Evolutionary conservation across 257 asterid species (phyloP), one percentile per base, ranked within the genome.

Genomic region (Schizonepeta tenuifolia): DNA sequence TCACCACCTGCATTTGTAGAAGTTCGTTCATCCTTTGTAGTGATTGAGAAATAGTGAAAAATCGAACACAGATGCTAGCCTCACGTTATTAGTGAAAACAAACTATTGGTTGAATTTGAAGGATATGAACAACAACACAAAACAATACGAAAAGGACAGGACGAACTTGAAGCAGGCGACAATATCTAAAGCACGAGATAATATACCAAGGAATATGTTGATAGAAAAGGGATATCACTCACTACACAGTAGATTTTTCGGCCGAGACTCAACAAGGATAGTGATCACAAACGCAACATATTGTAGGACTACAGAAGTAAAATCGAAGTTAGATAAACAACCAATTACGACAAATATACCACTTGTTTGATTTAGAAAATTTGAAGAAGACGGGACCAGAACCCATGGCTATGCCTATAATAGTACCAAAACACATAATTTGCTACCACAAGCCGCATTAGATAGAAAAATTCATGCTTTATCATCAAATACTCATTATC

Each of bases 1-100:
- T 94, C 73, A 94, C 99, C 67, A 94, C 99, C 99, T 94, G 82
- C 78, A 75, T 66, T 43, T 31, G 66, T 18, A 35, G 20, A 66
- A 66, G 41, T 51, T 73, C 36, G 15, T 41, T 41, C 20, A 53
- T 24, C 33, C 72, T 71, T 50, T 55, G 9, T 58, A 50, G 15
- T 7, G 15, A 41, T 33, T 31, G n/a, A 49, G 36, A 17, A n/a
- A n/a, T n/a, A n/a, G n/a, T n/a, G 60, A 11, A 20, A 31, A 44
- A 54, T 64, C 11, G 41, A 56, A 38, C 20, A 59, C 22, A 54
- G 24, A 35, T 73, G 31, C 4, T 13, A 2, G 2, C 36, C 17
- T 41, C 21, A 8, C 1, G 4, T 11, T 41, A 58, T 22, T n/a
- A 49, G 70, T 41, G n/a, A 61, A 59, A 44, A 53, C 62, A 47